Evolutionary conservation across 2,329 filamentous ascomycete species (phyloP).

Genomic region (Gnomoniopsis sp.): DNA sequence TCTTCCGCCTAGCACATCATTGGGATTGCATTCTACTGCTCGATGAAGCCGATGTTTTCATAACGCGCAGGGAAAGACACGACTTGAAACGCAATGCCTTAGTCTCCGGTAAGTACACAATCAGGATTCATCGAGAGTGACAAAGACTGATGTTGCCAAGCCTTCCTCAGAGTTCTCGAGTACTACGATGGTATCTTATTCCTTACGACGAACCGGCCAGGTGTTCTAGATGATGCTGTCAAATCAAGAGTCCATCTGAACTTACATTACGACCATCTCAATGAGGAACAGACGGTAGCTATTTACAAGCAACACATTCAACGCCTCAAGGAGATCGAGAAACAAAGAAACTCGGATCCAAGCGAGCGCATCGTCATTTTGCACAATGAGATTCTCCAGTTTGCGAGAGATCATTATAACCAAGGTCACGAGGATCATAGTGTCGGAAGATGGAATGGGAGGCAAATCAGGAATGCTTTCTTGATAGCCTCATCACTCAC

Average conservation of each 20-base stretch:
- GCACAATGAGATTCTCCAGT: not conserved
- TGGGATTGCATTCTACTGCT: slow-evolving; percentile 40
- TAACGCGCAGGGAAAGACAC: slow-evolving; percentile 23
- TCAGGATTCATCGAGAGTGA: not conserved
- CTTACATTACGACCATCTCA: slow-evolving; percentile 26
- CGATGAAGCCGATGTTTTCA: slow-evolving; percentile 40
- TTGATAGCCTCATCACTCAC: slow-evolving; percentile 24
- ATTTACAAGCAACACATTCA: slow-evolving; percentile 7
- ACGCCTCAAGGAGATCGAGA: slow-evolving; percentile 2
- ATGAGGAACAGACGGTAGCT: slow-evolving; percentile 9
- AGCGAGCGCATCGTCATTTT: slow-evolving; percentile 18
- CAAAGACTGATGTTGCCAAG: not conserved
- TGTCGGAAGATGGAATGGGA: slow-evolving; percentile 29
- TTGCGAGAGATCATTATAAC: not conserved
- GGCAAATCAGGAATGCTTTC: slow-evolving; percentile 33
- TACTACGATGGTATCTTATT: slow-evolving; percentile 34
- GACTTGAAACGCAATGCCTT: slow-evolving; percentile 21
- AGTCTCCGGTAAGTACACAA: not conserved
- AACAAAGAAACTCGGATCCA: not conserved
- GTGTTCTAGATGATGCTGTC: slow-evolving; percentile 25
- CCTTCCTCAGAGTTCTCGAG: not conserved
- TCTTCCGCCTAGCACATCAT: slow-evolving; percentile 25
- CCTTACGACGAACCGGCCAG: slow-evolving; percentile 33
- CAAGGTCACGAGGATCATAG: not conserved
- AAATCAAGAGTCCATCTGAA: slow-evolving; percentile 27